Base-by-base conservation (phyloP, 805 yeast genomes). In the Tetrapisispora phaffii region DNA sequence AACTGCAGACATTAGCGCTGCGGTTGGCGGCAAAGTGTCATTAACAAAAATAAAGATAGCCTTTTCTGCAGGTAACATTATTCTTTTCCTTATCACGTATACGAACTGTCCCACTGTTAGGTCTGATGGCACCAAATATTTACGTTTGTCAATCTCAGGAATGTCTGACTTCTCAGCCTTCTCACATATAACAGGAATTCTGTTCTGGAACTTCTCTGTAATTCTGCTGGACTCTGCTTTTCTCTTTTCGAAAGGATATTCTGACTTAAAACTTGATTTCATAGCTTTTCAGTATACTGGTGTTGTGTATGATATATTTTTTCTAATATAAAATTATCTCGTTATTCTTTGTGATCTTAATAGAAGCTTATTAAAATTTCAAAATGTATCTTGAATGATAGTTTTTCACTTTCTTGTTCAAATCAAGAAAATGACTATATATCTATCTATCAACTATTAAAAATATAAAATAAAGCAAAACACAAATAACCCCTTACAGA, bases 91-190 rank as follows among this genome's bases (percentile, higher is more conserved):
- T 57, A 93, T 87, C 49, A 93, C 98, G 62, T 93, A 93, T 38
- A 93, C 98, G 70, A 93, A 90, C 68, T 93, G 98, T 36, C 98
- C 98, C 48, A 93, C 96, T 0, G 97, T 87, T 57, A 93, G 76
- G 63, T 93, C 98, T 23, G 89, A 81, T 7, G 98, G 98, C 10
- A 93, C 98, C 53, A 93, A 75, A 63, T 93, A 93, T 71, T 93
- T 93, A 67, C 96, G 84, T 75, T 93, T 93, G 67, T 93, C 99
- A 60, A 93, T 89, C 54, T 88, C 93, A 39, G 94, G 95, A 52
- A 93, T 85, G 62, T 93, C 97, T 31, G 95, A 82, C 69, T 90
- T 90, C 68, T 89, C 97, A 34, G 89, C 97, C 69, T 89, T 83
- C 70, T 93, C 98, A 66, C 98, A 93, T 60, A 93, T 90, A 24